A percentile compares a stretch with the other conserved stretches of the same genome.
These are phyloP conservation scores for Streptanthus diversifolius DNA, from an alignment of 345 rosid genomes.

Conservation along the genomic window DNA sequence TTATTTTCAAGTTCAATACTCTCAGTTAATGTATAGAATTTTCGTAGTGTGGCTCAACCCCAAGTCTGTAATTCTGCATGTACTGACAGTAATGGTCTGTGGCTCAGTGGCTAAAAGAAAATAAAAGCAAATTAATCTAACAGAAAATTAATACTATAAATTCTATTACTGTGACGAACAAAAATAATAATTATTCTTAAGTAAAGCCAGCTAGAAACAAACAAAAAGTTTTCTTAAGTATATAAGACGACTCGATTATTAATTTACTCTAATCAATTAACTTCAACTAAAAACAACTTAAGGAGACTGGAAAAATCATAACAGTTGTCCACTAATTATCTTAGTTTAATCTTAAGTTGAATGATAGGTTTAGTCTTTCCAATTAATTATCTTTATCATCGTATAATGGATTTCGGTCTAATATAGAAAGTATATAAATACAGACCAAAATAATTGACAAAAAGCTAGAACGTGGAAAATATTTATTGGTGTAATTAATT, in stretches of 20 bases:
- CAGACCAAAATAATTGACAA: not conserved
- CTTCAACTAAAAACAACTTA: not conserved
- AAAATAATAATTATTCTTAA: not conserved
- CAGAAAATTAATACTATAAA: too few relatives aligned
- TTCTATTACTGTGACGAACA: not conserved
- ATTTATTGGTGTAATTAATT: not conserved
- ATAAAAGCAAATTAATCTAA: too few relatives aligned
- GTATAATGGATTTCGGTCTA: not conserved
- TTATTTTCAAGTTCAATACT: too few relatives aligned
- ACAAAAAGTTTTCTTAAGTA: not conserved
- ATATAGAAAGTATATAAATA: not conserved
- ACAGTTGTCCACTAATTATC: too few relatives aligned
- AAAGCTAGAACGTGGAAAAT: not conserved
- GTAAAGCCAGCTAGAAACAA: too few relatives aligned
- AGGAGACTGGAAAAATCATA: not conserved
- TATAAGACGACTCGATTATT: conserved; percentile 6
- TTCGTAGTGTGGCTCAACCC: too few relatives aligned
- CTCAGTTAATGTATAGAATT: too few relatives aligned
- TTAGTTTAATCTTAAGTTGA: too few relatives aligned
- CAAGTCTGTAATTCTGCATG: too few relatives aligned
- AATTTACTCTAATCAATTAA: not conserved
- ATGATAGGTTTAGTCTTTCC: not conserved
- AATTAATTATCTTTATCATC: not conserved
- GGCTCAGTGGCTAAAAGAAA: too few relatives aligned
- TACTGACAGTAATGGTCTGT: too few relatives aligned